Evolutionary conservation across 257 asterid genomes (phyloP), one percentile per base, ranked within the genome.

Genomic region (Nicotiana obtusifolia): DNA sequence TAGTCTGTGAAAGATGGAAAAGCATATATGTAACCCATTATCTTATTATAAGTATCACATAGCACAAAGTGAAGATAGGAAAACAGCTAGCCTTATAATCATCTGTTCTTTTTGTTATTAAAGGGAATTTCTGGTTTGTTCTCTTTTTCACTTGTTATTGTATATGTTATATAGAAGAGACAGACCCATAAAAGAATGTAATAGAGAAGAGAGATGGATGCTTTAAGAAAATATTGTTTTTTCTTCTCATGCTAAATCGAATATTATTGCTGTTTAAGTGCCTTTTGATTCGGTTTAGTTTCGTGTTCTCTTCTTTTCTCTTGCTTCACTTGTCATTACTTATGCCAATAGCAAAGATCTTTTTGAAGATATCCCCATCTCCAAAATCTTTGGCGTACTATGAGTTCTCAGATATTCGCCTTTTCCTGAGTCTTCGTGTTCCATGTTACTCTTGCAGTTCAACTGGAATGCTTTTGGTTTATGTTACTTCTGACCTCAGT

Each of bases 31-130:
- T 44, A 20, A 49, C 37, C 20, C 22, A 8, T 15, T 44, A 33
- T 73, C 62, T 47, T 73, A 17, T 24, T 73, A 35, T 73, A 47
- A 14, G 24, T 73, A 24, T 49, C 10, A 47, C 20, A 11, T 73
- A 24, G 24, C 35, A 73, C 62, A 24, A 73, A 73, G 79, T 22
- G 79, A 73, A 73, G 79, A 52, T 49, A 73, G 79, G 62, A 15
- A 73, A 73, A 24, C 79, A 49, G 24, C 79, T 8, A 47, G 79
- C 62, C 52, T 35, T 47, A 73, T 73, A 30, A 47, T 73, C 13
- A 11, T 24, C 49, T 49, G 26, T 47, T 47, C 62, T 7, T 47
- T n/a, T 24, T 73, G 61, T 47, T 73, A 73, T 73, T 73, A 24
- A 73, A 73, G 41, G 79, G 79, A 73, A 47, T 24, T 0, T 24